Conservation (phyloP, 2,329 filamentous ascomycete species). For the Exophiala calicioides region DNA sequence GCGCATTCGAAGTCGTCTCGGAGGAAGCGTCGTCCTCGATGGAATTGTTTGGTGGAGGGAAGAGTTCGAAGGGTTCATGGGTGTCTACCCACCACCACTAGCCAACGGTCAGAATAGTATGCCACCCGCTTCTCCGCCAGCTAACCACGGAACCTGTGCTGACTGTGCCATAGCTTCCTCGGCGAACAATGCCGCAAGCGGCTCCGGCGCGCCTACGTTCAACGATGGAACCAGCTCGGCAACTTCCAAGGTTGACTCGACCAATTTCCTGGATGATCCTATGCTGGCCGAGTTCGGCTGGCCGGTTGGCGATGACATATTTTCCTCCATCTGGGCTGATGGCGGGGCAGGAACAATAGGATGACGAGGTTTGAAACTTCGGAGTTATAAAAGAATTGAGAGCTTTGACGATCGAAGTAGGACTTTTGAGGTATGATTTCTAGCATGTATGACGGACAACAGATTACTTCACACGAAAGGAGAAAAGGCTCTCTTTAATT, state of each 20-base stretch:
- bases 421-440: neutral
- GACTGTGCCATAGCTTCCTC: constrained; percentile 7
- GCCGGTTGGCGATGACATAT: constrained; percentile 22
- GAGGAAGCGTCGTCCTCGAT: constrained; percentile 41
- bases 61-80: constrained; percentile 36
- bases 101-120: constrained; percentile 17
- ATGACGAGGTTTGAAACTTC: neutral
- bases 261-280: constrained; percentile 23
- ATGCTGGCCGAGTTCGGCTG: constrained; percentile 26
- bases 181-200: constrained; percentile 3
- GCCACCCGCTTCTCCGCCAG: neutral
- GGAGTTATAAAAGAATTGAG: too few species aligned
- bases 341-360: constrained; percentile 1
- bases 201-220: neutral
- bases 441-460: too few species aligned
- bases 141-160: neutral
- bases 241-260: constrained; percentile 15
- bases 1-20: constrained; percentile 43
- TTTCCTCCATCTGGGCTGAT: constrained; percentile 23
- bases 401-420: too few species aligned
- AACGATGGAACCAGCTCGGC: constrained; percentile 3
- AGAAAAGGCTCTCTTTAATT: too few species aligned
- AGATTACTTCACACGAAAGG: too few species aligned
- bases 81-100: constrained; percentile 23
- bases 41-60: constrained; percentile 48